phyloP scores from a whole-genome alignment of 345 rosid genomes.

The Arabidopsis arenosa region DNA sequence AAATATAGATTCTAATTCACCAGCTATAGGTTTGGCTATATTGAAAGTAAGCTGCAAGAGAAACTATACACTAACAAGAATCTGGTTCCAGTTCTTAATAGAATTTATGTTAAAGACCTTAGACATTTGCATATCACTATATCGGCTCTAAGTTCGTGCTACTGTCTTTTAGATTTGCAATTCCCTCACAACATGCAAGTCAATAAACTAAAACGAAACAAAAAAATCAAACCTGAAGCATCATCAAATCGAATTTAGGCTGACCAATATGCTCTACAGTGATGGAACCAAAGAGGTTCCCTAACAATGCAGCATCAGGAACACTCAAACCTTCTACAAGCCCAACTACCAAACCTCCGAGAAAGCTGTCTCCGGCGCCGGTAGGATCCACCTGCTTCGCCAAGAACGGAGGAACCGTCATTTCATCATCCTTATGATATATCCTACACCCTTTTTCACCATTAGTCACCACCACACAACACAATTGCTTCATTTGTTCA shows the following conservation, averaged over 20 bases:
- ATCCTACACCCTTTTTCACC: slow-evolving; percentile 86
- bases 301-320: slow-evolving; percentile 91
- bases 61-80: slow-evolving; percentile 15
- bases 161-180: not conserved
- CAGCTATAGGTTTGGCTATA: not conserved
- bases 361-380: slow-evolving; percentile 94
- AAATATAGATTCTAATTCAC: not conserved
- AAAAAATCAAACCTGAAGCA: slow-evolving; percentile 69
- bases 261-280: slow-evolving; percentile 93
- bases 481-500: slow-evolving; percentile 71
- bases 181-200: not conserved
- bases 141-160: not conserved
- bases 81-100: not conserved
- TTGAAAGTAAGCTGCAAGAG: not conserved
- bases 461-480: slow-evolving; percentile 86
- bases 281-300: slow-evolving; percentile 86
- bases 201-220: slow-evolving; percentile 5
- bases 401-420: slow-evolving; percentile 59
- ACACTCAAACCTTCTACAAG: slow-evolving; percentile 77
- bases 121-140: not conserved
- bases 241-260: slow-evolving; percentile 64
- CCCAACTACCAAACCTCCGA: slow-evolving; percentile 84
- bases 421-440: slow-evolving; percentile 55
- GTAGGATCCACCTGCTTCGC: slow-evolving; percentile 93
- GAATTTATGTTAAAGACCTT: not conserved